Evolutionary conservation across 2,329 filamentous ascomycete species (phyloP).

Genomic region (Xylaria sp.): DNA sequence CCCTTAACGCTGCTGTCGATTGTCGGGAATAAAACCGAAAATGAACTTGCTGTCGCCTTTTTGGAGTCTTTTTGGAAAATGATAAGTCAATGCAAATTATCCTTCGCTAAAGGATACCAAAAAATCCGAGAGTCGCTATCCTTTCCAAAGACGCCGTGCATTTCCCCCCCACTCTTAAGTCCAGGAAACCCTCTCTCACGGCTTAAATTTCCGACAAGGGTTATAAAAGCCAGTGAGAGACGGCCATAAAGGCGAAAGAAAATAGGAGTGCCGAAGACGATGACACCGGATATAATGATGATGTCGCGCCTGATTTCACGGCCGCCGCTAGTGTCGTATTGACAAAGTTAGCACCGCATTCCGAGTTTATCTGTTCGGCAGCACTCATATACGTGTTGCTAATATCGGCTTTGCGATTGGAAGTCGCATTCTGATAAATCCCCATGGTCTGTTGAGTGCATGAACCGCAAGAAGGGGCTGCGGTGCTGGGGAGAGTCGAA

Average conservation of each 20-base stretch:
- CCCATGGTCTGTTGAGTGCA: conserved; percentile 86
- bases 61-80: conserved; percentile 6
- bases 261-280: conserved; percentile 42
- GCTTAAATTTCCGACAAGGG: not conserved
- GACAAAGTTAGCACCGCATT: conserved; percentile 68
- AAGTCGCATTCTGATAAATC: conserved; percentile 77
- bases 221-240: conserved; percentile 45
- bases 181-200: not conserved
- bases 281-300: conserved; percentile 35
- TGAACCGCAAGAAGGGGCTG: conserved; percentile 77
- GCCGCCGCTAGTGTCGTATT: conserved; percentile 63
- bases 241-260: conserved; percentile 41
- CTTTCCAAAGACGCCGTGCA: conserved; percentile 31
- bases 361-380: conserved; percentile 77
- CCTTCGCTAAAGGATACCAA: not conserved
- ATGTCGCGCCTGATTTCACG: conserved; percentile 41
- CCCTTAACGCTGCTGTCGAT: not conserved
- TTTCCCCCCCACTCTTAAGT: conserved; percentile 2
- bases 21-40: not conserved
- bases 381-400: conserved; percentile 75
- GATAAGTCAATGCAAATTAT: not conserved
- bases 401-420: conserved; percentile 73
- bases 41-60: not conserved
- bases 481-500: conserved; percentile 71
- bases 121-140: conserved; percentile 5